Percentiles rank a stretch among this genome's conserved stretches.
Evolutionary conservation across 352 stramenopile species (phyloP).

Genomic region (Globisporangium solare): DNA sequence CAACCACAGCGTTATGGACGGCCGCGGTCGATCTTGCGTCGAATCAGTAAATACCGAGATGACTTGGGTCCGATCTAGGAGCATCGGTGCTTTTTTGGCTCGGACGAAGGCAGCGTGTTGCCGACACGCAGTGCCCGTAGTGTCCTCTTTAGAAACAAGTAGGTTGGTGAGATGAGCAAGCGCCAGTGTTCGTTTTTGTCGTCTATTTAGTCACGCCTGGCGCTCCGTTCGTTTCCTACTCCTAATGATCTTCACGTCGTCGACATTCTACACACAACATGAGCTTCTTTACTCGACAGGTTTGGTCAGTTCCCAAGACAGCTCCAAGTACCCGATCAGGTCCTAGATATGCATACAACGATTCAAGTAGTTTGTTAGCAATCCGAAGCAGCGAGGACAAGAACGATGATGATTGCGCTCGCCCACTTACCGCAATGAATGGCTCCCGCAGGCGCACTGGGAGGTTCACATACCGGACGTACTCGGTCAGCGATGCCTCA

Average conservation of each 20-base stretch:
- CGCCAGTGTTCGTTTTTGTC: not conserved
- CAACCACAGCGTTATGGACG: constrained; percentile 16
- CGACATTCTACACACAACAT: not conserved
- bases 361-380: not conserved
- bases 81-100: not conserved
- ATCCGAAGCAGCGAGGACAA: not conserved
- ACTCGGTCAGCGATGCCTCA: constrained; percentile 55
- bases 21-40: constrained; percentile 42
- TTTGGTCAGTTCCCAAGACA: constrained; percentile 21
- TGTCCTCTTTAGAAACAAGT: not conserved
- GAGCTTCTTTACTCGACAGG: not conserved
- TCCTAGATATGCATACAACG: constrained; percentile 11
- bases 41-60: constrained; percentile 50
- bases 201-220: not conserved
- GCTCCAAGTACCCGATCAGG: constrained; percentile 27
- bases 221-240: not conserved
- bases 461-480: constrained; percentile 67
- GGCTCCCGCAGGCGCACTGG: constrained; percentile 35
- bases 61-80: constrained; percentile 20
- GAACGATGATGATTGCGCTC: not conserved
- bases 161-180: not conserved
- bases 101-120: too few relatives aligned
- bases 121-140: too few relatives aligned
- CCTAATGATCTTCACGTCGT: not conserved
- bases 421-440: constrained; percentile 48